Base-by-base conservation (phyloP, 352 stramenopile genomes). In the Paralagenidium karlingii region DNA sequence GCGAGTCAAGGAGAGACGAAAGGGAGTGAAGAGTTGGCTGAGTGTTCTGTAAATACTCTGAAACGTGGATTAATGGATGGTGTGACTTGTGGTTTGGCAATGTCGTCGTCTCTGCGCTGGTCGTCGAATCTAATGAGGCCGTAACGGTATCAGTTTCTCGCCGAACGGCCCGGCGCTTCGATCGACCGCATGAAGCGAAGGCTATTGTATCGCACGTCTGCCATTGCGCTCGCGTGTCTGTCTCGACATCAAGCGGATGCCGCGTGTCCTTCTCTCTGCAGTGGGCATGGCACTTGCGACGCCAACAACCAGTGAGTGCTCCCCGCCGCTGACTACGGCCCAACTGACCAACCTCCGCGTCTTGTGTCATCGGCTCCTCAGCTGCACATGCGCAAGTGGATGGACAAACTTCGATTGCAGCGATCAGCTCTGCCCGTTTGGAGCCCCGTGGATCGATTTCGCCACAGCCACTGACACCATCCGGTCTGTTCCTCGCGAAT, bases 361-460 rank as follows among this genome's bases (percentile, higher is more conserved):
- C 5, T 31, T 68, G 24, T 64, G 52, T 43, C 12, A 29, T 11
- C 16, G 3, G 5, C 11, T 15, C 3, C 12, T 12, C 30, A 93
- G 85, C 25, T 97, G 84, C 45, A 48, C 60, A 0, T 97, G 84
- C 51, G 81, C 76, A 47, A 53, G 62, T 0, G 81, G 83, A 5
- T 97, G 90, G 58, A 68, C 58, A 16, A 83, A 84, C 28, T 84
- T 78, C 47, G 86, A 95, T 57, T 97, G 90, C 64, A 70, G 60
- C 36, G 49, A 60, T 3, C 68, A 80, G 15, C 49, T 47, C 15
- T 97, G 90, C 47, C 69, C 90, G 16, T 52, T 46, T n/a, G 80
- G 66, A 15, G 43, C 45, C 15, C 68, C 75, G 3, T 85, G 75
- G 75, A 49, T 56, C 18, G 68, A 71, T 42, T 69, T 79, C 28